Conservation (phyloP, 768 basidiomycete species). For the Tubosaeta sp. region DNA sequence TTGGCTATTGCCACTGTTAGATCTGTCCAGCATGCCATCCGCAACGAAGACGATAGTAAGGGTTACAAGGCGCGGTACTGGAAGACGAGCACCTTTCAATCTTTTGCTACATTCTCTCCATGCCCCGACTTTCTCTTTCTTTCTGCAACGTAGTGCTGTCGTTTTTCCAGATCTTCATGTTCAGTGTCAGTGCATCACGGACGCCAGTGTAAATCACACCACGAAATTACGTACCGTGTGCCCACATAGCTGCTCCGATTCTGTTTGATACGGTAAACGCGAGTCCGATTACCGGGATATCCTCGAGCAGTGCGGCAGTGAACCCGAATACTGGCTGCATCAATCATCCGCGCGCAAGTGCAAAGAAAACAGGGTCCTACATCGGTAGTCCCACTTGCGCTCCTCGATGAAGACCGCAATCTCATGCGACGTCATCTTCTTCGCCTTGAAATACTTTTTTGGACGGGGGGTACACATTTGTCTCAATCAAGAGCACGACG, state of each 20-base stretch:
- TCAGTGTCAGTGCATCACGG: neutral
- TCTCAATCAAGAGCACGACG: neutral
- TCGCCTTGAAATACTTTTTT: constrained; percentile 76
- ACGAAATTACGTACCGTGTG: constrained; percentile 49
- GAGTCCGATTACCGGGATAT: constrained; percentile 76
- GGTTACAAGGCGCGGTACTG: no score
- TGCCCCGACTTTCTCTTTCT: neutral
- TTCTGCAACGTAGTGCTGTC: constrained; percentile 44
- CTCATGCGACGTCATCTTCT: constrained; percentile 73
- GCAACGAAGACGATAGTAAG: neutral
- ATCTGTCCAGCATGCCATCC: no score
- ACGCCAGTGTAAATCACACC: neutral
- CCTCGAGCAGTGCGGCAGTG: constrained; percentile 74
- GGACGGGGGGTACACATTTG: neutral
- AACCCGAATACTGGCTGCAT: constrained; percentile 72
- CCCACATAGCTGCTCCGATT: constrained; percentile 94
- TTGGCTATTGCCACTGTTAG: neutral
- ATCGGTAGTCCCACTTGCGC: constrained; percentile 82
- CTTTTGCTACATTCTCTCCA: neutral
- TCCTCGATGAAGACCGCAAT: constrained; percentile 79
- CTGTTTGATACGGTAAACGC: constrained; percentile 83
- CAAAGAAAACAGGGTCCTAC: constrained; percentile 36
- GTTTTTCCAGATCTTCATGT: constrained; percentile 57
- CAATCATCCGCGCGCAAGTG: neutral
- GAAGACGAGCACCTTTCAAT: neutral